phyloP scores from a whole-genome alignment of 768 basidiomycete species.

The Pulveroboletus ravenelii region DNA sequence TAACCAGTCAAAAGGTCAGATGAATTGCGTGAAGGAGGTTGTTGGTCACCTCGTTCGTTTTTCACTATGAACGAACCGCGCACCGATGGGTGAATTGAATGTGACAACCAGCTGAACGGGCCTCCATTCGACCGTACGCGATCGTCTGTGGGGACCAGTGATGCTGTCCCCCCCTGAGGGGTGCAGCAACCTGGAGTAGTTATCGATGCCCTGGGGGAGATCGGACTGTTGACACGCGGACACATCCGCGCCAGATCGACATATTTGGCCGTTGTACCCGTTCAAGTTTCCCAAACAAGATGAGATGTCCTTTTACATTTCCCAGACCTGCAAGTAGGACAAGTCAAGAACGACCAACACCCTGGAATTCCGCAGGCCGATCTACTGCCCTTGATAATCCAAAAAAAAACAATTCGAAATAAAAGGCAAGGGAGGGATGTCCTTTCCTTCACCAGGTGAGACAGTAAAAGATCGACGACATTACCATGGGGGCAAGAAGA shows the following conservation, averaged over 20 bases:
- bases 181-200: background rate
- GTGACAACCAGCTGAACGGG: constrained; percentile 1
- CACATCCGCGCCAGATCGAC: constrained; percentile 2
- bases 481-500: background rate
- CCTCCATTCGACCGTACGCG: background rate
- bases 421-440: background rate
- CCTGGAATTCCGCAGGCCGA: too few species aligned
- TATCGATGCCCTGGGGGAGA: background rate
- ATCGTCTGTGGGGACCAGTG: background rate
- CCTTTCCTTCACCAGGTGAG: background rate
- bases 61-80: constrained; percentile 5
- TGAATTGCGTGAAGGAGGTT: constrained; percentile 10
- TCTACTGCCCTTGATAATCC: background rate
- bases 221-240: background rate
- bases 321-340: background rate
- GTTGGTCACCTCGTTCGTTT: constrained; percentile 11
- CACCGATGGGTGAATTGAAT: background rate
- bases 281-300: background rate
- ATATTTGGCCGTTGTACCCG: constrained; percentile 7
- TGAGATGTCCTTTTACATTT: background rate
- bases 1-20: constrained; percentile 3
- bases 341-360: background rate
- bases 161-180: background rate
- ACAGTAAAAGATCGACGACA: constrained; percentile 6
- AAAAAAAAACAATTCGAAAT: background rate